Evolutionary conservation across 345 rosid species (phyloP).

Genomic region (Clarkia xantiana): DNA sequence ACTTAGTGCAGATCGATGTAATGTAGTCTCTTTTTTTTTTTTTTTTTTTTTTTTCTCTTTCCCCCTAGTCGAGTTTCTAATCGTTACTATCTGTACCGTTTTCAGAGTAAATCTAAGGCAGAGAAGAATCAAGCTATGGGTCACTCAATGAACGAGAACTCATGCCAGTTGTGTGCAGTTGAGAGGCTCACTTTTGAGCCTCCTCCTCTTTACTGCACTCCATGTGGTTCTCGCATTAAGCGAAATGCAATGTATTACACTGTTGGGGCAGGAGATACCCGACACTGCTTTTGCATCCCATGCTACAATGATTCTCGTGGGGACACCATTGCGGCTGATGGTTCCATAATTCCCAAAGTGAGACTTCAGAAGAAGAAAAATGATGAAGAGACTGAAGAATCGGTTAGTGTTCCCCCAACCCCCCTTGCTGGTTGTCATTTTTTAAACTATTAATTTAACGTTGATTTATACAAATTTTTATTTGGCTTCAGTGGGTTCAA

Average conservation of each 20-base stretch:
- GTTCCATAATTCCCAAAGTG: slow-evolving; percentile 43
- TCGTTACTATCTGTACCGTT: slow-evolving; percentile 4
- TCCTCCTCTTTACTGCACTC: slow-evolving; percentile 88
- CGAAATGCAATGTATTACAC: slow-evolving; percentile 96
- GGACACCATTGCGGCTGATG: slow-evolving; percentile 60
- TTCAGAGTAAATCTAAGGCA: slow-evolving; percentile 89
- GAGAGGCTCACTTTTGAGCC: slow-evolving; percentile 99
- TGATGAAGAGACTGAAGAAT: slow-evolving; percentile 98
- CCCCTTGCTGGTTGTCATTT: too few relatives aligned
- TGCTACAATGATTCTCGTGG: slow-evolving; percentile 97
- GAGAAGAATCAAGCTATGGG: slow-evolving; percentile 97
- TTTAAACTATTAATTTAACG: too few relatives aligned
- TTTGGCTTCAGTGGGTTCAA: slow-evolving; percentile 88
- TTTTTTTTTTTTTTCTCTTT: too few relatives aligned
- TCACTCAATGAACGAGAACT: slow-evolving; percentile 88
- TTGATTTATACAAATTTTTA: not conserved
- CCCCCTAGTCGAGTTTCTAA: not conserved
- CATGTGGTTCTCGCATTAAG: slow-evolving; percentile 95
- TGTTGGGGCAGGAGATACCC: slow-evolving; percentile 77
- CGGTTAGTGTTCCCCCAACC: too few relatives aligned
- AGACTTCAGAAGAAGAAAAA: slow-evolving; percentile 96
- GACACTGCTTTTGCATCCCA: slow-evolving; percentile 83
- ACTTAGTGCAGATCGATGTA: too few relatives aligned
- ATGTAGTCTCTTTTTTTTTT: not conserved
- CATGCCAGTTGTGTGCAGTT: slow-evolving; percentile 97